Percentiles rank a stretch among this genome's conserved stretches.
phyloP scores from a whole-genome alignment of 192 early-diverging fungal species.

The Coemansia umbellata region DNA sequence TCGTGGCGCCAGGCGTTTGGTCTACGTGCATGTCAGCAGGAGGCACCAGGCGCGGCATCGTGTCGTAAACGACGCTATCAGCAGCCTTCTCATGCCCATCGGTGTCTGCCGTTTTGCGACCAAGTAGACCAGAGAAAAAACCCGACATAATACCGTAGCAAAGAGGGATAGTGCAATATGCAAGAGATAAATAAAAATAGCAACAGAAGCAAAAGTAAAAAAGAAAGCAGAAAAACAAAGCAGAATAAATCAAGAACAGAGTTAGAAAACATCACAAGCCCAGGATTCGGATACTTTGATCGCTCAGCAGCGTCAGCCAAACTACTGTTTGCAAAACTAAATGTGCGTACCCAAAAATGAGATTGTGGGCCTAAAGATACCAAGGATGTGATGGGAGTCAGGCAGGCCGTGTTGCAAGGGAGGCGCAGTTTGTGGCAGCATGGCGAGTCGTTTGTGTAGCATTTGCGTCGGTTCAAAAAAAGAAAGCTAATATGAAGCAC shows the following conservation, averaged over 20 bases:
- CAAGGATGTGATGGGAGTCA: too few species aligned
- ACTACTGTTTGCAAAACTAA: too few species aligned
- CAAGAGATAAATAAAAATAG: neutral
- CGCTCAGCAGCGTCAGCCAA: too few species aligned
- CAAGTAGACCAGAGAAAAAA: conserved; percentile 24
- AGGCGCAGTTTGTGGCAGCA: too few species aligned
- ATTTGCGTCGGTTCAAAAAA: too few species aligned
- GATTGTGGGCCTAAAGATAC: too few species aligned
- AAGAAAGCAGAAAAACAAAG: neutral
- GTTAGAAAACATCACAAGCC: too few species aligned
- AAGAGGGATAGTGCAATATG: neutral
- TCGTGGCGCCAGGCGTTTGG: conserved; percentile 20
- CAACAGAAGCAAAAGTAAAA: neutral
- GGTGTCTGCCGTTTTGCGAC: conserved; percentile 1
- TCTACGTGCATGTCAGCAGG: conserved; percentile 7
- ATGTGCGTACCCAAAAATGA: too few species aligned
- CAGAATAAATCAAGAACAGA: neutral
- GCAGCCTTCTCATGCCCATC: neutral
- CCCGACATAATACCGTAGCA: conserved; percentile 5
- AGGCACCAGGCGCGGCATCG: conserved; percentile 16
- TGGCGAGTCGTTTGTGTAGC: too few species aligned
- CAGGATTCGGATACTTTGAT: too few species aligned
- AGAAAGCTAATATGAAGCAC: too few species aligned
- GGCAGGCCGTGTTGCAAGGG: too few species aligned
- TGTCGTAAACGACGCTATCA: conserved; percentile 18